Evolutionary conservation across 225 moss, liverwort and hornwort genomes (phyloP).

Genomic region (Physcomitrellopsis africana): DNA sequence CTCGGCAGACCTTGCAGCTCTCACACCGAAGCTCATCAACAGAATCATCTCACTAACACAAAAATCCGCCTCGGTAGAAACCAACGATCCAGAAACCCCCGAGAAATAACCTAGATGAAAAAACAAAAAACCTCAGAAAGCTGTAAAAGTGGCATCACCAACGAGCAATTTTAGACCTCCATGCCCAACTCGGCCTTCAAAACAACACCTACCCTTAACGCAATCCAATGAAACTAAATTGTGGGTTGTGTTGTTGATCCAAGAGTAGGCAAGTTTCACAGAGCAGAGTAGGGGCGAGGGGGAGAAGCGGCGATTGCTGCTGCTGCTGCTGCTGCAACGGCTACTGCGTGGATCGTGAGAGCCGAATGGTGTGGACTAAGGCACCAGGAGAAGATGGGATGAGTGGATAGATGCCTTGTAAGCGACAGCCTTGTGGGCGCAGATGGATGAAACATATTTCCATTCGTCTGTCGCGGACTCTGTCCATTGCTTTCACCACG

Average conservation of each 20-base stretch:
- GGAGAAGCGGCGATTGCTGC: no score
- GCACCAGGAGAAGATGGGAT: neutral
- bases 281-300: no score
- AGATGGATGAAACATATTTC: neutral
- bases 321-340: no score
- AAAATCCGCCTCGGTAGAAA: neutral
- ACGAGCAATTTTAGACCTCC: neutral
- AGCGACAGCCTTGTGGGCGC: neutral
- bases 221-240: no score
- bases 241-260: no score
- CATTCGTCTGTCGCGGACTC: neutral
- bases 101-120: neutral
- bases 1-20: neutral
- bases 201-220: no score
- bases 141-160: neutral
- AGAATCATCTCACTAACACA: neutral
- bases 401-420: slow-evolving; percentile 21
- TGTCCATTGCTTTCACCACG: neutral
- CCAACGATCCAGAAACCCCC: neutral
- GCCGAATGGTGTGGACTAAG: no score
- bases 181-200: no score
- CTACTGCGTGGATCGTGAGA: no score
- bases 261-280: no score
- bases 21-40: neutral
- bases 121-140: neutral